Evolutionary conservation across 2,329 filamentous ascomycete genomes (phyloP), one percentile per base, ranked within the genome.

Genomic region (Aspergillus phoenicis): DNA sequence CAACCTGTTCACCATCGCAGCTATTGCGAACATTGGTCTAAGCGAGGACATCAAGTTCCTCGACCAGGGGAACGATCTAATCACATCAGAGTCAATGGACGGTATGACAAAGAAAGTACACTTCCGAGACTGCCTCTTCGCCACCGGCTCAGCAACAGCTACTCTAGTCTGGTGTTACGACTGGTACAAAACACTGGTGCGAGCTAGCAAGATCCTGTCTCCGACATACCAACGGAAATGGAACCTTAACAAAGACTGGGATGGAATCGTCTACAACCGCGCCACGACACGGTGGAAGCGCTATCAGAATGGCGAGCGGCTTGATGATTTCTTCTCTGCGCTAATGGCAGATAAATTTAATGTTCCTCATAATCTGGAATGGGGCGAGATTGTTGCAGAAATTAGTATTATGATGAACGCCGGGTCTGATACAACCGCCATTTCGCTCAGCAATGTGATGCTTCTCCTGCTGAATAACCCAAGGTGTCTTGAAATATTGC

Each of bases 381-480:
- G 78, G 78, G 84, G 84, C 20, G 85, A 87, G 71, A 82, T 86
- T 7, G 78, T 84, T 0, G 83, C 84, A 2, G 84, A 87, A 67
- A 72, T 84, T 8, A 66, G 59, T 24, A 68, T 71, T 45, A 69
- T 70, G 65, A 67, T 70, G 62, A 82, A 82, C 61, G 83, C 83
- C 0, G 83, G 83, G 1, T 77, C 73, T 0, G 81, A 78, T 39
- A 85, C 82, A 0, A 84, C 83, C 8, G 80, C 77, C 49, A 82
- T 83, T 51, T 75, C 83, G 2, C 75, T 86, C 65, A 77, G 75
- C 13, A 83, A 85, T 57, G 78, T 80, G 22, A 73, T 86, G 65
- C 82, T 80, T 65, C 77, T 80, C 62, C 74, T 87, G 1, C 68
- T 85, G 39, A 79, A 78, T 60, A 76, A 84, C 61, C 81, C 82